These are phyloP conservation scores for Sarocladium strictum DNA, from an alignment of 2,329 filamentous ascomycete species.

Conservation along the genomic window DNA sequence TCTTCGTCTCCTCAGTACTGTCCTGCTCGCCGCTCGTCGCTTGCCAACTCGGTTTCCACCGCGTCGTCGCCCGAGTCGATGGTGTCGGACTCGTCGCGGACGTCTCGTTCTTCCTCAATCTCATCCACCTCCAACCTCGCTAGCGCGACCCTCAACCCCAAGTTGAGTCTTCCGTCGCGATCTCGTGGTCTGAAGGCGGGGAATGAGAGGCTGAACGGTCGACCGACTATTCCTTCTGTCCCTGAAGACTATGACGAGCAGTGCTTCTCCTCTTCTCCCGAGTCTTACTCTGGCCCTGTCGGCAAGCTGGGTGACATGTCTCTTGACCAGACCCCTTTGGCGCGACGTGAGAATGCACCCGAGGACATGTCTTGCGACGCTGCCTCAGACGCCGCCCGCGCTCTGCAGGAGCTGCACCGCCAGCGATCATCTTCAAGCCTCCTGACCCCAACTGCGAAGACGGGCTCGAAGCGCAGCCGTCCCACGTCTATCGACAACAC, in stretches of 20 bases:
- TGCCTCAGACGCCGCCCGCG: conserved; percentile 49
- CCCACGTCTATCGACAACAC: conserved; percentile 43
- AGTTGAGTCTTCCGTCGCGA: conserved; percentile 54
- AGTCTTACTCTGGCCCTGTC: conserved; percentile 48
- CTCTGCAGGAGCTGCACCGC: conserved; percentile 56
- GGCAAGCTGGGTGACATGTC: conserved; percentile 46
- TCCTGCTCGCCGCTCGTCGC: conserved; percentile 52
- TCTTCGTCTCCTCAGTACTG: conserved; percentile 47
- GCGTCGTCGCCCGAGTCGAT: conserved; percentile 63
- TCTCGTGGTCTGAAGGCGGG: conserved; percentile 54
- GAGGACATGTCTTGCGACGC: conserved; percentile 37
- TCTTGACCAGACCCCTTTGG: conserved; percentile 37
- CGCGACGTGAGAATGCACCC: conserved; percentile 39
- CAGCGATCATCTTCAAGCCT: conserved; percentile 30
- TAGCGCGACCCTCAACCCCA: conserved; percentile 51
- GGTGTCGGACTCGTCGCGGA: conserved; percentile 56
- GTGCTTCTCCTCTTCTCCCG: conserved; percentile 48
- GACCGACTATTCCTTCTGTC: conserved; percentile 49
- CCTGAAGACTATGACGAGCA: conserved; percentile 50
- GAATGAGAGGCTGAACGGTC: conserved; percentile 48
- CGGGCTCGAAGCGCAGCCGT: conserved; percentile 53
- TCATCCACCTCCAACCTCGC: conserved; percentile 56
- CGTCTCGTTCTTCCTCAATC: conserved; percentile 58
- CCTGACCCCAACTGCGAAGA: conserved; percentile 18
- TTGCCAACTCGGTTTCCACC: conserved; percentile 57